Evolutionary conservation across 2,329 filamentous ascomycete species (phyloP), one percentile per base, ranked within the genome.

Genomic region (Verruconis gallopava): DNA sequence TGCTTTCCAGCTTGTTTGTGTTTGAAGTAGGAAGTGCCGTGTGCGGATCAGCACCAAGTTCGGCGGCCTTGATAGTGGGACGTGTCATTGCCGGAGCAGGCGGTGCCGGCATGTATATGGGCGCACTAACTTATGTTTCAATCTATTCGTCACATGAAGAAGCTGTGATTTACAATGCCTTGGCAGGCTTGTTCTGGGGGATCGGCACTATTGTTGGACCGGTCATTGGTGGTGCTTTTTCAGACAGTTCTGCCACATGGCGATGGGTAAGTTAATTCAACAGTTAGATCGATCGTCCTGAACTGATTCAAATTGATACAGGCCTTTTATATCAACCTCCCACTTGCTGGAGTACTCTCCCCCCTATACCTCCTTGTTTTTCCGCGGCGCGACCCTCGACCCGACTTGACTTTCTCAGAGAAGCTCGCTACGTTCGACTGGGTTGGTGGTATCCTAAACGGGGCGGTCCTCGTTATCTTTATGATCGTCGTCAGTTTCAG

Each of bases 261-360:
- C 43, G 55, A 49, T 59, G 55, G 54, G 61, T 60, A 0, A 71
- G 71, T 49, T 77, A 77, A 48, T 67, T 77, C 56, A 77, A 76
- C 48, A 58, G 76, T 1, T 53, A 60, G 25, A 53, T 69, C 34
- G 60, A 69, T 2, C 70, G 55, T 4, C 4, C 57, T 62, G 28
- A 49, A 60, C 3, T 64, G 68, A 1, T 57, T 65, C 19, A 61
- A 65, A 18, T 19, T 73, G 20, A 64, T 68, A 9, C 25, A 30
- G 25, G 61, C 60, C 0, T 71, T 71, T 49, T 78, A 78, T 48
- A 67, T 77, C 56, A 77, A 76, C 48, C 58, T 76, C 1, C 53
- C 61, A 25, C 53, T 69, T 33, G 60, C 69, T 2, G 71, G 55
- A 4, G 52, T 62, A 4, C 56, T 62, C 30, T 49, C 60, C 3